Conservation (phyloP, 2,329 filamentous ascomycete genomes). For the Botrytis fragariae region DNA sequence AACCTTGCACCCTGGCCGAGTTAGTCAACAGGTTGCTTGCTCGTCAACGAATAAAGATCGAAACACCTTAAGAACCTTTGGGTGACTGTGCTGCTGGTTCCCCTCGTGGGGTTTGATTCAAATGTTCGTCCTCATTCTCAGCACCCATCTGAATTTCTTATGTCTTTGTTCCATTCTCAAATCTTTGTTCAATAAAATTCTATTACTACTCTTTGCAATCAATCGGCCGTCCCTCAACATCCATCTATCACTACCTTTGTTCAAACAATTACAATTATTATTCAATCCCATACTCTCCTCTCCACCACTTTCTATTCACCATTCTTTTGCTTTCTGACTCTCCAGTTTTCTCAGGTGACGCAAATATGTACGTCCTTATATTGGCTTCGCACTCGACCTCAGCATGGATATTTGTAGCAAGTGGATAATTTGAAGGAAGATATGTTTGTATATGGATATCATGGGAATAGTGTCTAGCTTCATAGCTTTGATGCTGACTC, state of each 20-base stretch:
- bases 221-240: neutral
- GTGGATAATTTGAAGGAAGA: neutral
- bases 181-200: neutral
- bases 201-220: neutral
- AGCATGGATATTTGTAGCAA: neutral
- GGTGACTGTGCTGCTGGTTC: neutral
- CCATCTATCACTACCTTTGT: neutral
- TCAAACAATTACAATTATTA: neutral
- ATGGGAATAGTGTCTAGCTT: neutral
- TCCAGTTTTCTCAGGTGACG: no score
- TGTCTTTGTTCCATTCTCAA: neutral
- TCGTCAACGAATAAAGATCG: neutral
- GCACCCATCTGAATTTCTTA: neutral
- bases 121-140: neutral
- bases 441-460: neutral
- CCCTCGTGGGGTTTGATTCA: neutral
- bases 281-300: neutral
- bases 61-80: neutral
- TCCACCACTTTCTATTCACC: neutral
- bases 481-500: neutral
- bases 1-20: neutral
- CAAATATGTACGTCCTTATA: neutral
- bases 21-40: neutral
- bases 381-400: neutral
- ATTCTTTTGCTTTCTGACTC: neutral